Evolutionary conservation across 2,329 filamentous ascomycete species (phyloP), one percentile per base, ranked within the genome.

Genomic region (Penicillium sp.): DNA sequence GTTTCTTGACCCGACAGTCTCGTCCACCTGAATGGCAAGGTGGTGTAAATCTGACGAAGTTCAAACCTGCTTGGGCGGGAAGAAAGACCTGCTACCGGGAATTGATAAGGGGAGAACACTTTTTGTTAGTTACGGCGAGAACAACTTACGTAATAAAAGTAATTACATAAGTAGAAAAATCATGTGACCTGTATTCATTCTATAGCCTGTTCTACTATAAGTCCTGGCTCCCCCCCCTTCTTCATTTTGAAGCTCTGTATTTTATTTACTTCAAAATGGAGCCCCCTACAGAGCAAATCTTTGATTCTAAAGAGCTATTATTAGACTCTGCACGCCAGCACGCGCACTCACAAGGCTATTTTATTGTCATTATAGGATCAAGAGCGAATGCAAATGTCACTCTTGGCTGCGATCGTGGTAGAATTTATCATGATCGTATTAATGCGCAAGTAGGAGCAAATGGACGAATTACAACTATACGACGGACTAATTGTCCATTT

Each of bases 401-500:
- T 32, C 31, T 32, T 32, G 31, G 31, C 31, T 32, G 31, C 10
- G 31, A 32, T 9, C 31, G 31, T 32, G 31, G 31, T 32, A 9
- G 31, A 4, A 32, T 32, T 9, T 32, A 32, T 12, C 31, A 32
- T 32, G 31, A 32, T 32, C 31, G 31, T 6, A 9, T 46, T 1
- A 40, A 42, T 38, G 45, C 49, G 20, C 18, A 48, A 49, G 33
- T 15, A 2, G 24, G 40, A 8, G 10, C 43, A 27, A 46, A 41
- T 4, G 7, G 38, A 41, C n/a, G 23, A 13, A 13, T 7, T 9
- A 37, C 10, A 3, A n/a, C 4, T 27, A 7, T 24, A 32, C 31
- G 18, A 9, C 13, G 27, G 31, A 43, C 23, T 12, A 9, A 4
- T 29, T 35, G 31, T 25, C 31, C 31, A 32, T 32, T 32, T 12